Conservation (phyloP, 306 rosid species). For the Coriaria nepalensis region DNA sequence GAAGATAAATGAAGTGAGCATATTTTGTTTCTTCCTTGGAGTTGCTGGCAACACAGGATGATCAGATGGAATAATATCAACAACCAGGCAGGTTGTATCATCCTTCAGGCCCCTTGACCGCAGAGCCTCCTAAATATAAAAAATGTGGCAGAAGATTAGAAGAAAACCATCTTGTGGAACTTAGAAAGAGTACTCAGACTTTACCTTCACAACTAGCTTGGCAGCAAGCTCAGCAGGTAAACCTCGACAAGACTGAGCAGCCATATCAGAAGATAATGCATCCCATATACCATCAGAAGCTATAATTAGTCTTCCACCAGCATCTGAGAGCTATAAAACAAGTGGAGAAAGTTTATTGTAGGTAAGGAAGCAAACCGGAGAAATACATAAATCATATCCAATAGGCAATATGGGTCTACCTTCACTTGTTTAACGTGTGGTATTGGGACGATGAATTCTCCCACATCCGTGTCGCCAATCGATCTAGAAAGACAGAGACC, state of each 20-base stretch:
- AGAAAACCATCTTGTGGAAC: slow-evolving; percentile 7
- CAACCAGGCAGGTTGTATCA: slow-evolving; percentile 96
- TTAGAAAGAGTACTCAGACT: slow-evolving; percentile 7
- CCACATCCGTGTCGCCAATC: slow-evolving; percentile 97
- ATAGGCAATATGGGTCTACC: slow-evolving; percentile 27
- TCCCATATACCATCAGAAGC: slow-evolving; percentile 99
- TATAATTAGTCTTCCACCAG: slow-evolving; percentile 90
- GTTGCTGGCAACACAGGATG: slow-evolving; percentile 55
- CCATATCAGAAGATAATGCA: slow-evolving; percentile 70
- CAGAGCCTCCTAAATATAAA: slow-evolving; percentile 60
- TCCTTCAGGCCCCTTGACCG: slow-evolving; percentile 97
- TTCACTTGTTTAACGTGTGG: slow-evolving; percentile 99
- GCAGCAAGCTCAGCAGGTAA: slow-evolving; percentile 98
- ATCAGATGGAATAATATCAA: slow-evolving; percentile 85
- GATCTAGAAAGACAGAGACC: slow-evolving; percentile 97
- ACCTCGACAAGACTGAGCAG: slow-evolving; percentile 89
- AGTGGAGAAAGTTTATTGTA: slow-evolving; percentile 11
- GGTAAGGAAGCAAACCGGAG: slow-evolving; percentile 7
- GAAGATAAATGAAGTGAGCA: slow-evolving; percentile 50
- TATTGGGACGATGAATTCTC: slow-evolving; percentile 89
- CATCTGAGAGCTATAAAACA: slow-evolving; percentile 63
- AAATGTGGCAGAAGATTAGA: slow-evolving; percentile 9
- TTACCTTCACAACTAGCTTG: slow-evolving; percentile 92
- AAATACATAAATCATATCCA: slow-evolving; percentile 10
- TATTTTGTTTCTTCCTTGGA: slow-evolving; percentile 59